phyloP scores from a whole-genome alignment of 2,329 filamentous ascomycete genomes.

The Fusarium coicis region DNA sequence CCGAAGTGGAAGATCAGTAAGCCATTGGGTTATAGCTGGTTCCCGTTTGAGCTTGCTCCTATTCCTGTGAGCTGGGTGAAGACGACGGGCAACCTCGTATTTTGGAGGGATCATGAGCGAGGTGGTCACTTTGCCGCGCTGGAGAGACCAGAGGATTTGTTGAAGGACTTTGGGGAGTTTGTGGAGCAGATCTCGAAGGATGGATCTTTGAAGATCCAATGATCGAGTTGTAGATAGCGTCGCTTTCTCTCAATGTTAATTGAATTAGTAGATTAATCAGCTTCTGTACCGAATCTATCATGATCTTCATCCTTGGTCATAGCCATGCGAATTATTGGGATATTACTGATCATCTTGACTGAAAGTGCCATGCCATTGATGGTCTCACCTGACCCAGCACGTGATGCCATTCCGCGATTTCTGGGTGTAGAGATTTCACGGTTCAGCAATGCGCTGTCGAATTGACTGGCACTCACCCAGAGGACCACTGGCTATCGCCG shows the following conservation, averaged over 20 bases:
- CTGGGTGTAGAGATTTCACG: accelerated
- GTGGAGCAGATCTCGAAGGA: not conserved
- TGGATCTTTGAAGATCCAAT: not conserved
- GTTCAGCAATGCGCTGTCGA: too few species aligned
- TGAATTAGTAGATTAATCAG: too few species aligned
- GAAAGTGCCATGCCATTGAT: accelerated
- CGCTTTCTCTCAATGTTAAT: too few species aligned
- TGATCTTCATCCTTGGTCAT: not conserved
- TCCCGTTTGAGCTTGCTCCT: constrained; percentile 1
- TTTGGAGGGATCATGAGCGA: not conserved
- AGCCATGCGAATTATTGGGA: not conserved
- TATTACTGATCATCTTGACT: too few species aligned
- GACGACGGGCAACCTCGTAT: not conserved
- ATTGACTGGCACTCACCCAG: not conserved
- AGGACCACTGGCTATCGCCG: accelerated
- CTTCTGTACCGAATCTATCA: too few species aligned
- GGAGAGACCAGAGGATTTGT: not conserved
- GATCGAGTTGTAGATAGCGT: not conserved
- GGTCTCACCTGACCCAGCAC: not conserved
- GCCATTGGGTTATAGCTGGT: constrained; percentile 12
- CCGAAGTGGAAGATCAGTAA: not conserved
- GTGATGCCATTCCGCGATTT: accelerated
- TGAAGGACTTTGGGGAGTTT: constrained; percentile 4
- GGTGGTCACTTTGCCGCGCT: constrained; percentile 5
- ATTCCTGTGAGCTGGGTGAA: not conserved